Evolutionary conservation across 805 yeast genomes (phyloP).

Genomic region (Teunomyces gatunensis): DNA sequence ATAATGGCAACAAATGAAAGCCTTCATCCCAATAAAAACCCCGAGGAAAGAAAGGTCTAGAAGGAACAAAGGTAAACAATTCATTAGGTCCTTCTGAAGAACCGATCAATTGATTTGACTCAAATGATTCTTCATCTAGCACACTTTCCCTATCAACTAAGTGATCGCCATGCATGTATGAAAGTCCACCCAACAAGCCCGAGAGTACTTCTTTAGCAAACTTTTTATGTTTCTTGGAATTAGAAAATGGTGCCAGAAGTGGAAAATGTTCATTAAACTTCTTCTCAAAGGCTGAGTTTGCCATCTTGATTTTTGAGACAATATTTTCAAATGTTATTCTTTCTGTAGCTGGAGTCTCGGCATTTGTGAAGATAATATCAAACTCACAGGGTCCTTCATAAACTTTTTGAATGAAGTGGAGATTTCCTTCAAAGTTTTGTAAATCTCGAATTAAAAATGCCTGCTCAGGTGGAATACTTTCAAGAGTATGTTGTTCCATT

Average conservation of each 20-base stretch:
- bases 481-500: constrained; percentile 21
- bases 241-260: constrained; percentile 53
- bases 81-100: constrained; percentile 72
- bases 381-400: constrained; percentile 76
- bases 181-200: constrained; percentile 84
- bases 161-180: constrained; percentile 82
- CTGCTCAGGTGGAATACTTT: constrained; percentile 45
- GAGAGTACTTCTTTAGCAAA: constrained; percentile 82
- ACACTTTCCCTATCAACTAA: constrained; percentile 71
- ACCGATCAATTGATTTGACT: constrained; percentile 51
- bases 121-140: constrained; percentile 69
- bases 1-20: constrained; percentile 79
- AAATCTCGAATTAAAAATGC: constrained; percentile 56
- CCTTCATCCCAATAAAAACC: constrained; percentile 99
- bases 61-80: constrained; percentile 82
- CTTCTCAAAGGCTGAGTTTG: constrained; percentile 41
- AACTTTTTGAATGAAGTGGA: constrained; percentile 75
- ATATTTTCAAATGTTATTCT: constrained; percentile 39
- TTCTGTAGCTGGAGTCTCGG: constrained; percentile 35
- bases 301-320: constrained; percentile 27
- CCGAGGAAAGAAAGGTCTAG: constrained; percentile 91
- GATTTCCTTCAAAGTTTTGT: constrained; percentile 64
- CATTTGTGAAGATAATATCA: constrained; percentile 59
- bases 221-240: constrained; percentile 32
- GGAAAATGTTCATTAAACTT: constrained; percentile 54